These are phyloP conservation scores for Cajanus cajan DNA, from an alignment of 306 rosid genomes.

Conservation along the genomic window DNA sequence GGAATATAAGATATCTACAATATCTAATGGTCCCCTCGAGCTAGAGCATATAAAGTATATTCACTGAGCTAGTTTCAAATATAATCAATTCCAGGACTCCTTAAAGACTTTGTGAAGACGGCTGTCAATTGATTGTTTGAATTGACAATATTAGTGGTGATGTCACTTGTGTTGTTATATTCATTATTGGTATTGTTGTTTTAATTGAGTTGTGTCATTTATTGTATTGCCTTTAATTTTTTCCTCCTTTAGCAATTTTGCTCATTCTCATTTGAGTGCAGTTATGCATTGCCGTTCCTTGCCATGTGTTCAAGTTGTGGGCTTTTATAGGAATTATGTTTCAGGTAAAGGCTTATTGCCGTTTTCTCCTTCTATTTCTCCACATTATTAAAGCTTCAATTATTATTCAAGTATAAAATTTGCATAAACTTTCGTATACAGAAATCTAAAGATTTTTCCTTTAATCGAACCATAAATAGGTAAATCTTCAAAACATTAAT, in stretches of 20 bases:
- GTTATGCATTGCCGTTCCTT: conserved; percentile 96
- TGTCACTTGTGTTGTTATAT: neutral
- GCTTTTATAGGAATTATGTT: conserved; percentile 89
- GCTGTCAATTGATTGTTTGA: no score
- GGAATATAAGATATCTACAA: neutral
- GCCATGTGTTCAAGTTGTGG: conserved; percentile 92
- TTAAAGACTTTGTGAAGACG: no score
- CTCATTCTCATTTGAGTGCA: conserved; percentile 39
- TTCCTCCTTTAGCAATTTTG: conserved; percentile 2
- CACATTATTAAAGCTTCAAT: neutral
- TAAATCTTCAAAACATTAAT: no score
- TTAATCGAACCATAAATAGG: no score
- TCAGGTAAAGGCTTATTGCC: conserved; percentile 55
- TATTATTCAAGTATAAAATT: neutral
- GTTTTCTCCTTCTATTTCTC: neutral
- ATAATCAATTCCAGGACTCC: no score
- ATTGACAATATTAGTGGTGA: no score
- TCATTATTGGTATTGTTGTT: neutral
- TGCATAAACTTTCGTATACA: neutral
- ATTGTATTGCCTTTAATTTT: neutral
- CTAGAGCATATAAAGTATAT: no score
- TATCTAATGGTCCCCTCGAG: neutral
- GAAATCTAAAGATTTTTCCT: no score
- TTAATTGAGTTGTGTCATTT: conserved; percentile 24
- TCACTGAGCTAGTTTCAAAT: no score